These are phyloP conservation scores for Phlebiopsis gigantea DNA, from an alignment of 768 basidiomycete species.

Conservation along the genomic window DNA sequence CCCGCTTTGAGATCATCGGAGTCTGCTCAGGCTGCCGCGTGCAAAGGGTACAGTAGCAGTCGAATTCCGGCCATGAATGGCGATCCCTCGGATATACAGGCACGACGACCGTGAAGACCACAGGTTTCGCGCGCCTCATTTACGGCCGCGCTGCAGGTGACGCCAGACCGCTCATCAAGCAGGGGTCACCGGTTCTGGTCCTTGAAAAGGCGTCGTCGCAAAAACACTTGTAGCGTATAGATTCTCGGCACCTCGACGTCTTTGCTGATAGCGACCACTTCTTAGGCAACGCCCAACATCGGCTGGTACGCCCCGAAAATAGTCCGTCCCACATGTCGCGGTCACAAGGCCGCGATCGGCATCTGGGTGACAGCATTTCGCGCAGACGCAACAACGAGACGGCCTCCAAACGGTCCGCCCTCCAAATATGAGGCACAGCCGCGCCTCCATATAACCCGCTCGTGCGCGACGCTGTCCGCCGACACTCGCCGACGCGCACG, in stretches of 20 bases:
- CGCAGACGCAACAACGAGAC: not conserved
- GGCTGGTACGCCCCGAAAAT: slow-evolving; percentile 9
- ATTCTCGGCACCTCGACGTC: not conserved
- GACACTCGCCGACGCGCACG: not conserved
- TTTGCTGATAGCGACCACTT: not conserved
- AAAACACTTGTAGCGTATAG: slow-evolving; percentile 6
- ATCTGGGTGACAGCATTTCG: not conserved
- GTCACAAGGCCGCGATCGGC: slow-evolving; percentile 18
- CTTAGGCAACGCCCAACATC: not conserved
- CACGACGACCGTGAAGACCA: not conserved
- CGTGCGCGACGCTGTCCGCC: not conserved
- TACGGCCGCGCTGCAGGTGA: not conserved
- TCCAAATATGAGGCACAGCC: not conserved
- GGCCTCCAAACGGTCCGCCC: not conserved
- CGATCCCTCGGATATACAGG: not conserved
- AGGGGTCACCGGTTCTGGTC: not conserved
- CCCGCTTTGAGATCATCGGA: not conserved
- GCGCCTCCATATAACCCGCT: not conserved
- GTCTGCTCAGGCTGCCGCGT: not conserved
- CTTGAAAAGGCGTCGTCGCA: not conserved
- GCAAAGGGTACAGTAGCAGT: not conserved
- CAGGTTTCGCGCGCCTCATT: not conserved
- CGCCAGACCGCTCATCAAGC: not conserved
- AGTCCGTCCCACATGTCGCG: slow-evolving; percentile 9
- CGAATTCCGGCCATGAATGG: not conserved